Evolutionary conservation across 257 asterid genomes (phyloP).

Genomic region (Nicotiana sylvestris): DNA sequence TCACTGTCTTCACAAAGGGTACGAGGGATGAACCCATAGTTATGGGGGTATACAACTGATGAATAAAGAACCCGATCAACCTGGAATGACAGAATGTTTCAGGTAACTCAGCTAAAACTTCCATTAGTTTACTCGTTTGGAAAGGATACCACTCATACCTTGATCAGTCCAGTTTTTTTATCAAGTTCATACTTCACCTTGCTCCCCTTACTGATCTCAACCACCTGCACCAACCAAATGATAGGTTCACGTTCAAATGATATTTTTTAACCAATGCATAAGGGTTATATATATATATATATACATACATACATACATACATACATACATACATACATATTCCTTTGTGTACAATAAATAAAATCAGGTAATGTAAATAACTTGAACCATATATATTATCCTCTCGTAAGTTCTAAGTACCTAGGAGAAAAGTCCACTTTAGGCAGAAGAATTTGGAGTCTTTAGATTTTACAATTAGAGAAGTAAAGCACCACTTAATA

Average conservation of each 20-base stretch:
- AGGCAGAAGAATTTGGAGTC: not conserved
- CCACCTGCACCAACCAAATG: conserved; percentile 50
- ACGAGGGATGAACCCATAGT: conserved; percentile 97
- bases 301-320: no score
- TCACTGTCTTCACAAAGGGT: conserved; percentile 92
- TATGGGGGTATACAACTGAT: conserved; percentile 96
- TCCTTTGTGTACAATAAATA: no score
- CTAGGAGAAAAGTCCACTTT: not conserved
- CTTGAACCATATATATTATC: not conserved
- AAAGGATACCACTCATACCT: conserved; percentile 37
- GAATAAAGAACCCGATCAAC: conserved; percentile 97
- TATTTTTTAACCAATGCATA: not conserved
- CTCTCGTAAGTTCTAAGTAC: not conserved
- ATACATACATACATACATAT: no score
- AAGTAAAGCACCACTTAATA: not conserved
- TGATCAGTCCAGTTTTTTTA: conserved; percentile 92
- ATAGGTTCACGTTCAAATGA: not conserved
- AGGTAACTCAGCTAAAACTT: not conserved
- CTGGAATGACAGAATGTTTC: conserved; percentile 29
- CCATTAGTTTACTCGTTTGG: not conserved
- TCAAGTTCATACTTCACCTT: conserved; percentile 98
- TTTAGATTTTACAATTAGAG: not conserved
- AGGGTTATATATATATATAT: no score
- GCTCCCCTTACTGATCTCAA: conserved; percentile 91
- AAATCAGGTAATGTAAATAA: not conserved